Base-by-base conservation (phyloP, 192 early-diverging fungal genomes). In the Lobosporangium transversale region DNA sequence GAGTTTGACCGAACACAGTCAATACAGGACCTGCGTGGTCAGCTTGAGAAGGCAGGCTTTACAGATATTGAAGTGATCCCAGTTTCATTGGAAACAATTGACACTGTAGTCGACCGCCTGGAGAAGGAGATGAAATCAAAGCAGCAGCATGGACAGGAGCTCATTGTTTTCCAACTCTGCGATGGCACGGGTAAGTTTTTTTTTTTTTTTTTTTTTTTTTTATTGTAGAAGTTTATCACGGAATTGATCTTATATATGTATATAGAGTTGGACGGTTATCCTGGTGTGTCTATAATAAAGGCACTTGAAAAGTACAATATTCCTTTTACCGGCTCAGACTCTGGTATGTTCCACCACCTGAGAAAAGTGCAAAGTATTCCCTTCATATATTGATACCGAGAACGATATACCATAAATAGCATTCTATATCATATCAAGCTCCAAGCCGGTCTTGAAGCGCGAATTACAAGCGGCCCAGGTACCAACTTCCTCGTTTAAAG, bases 91-190 rank as follows among this genome's bases (percentile, higher is more conserved):
- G 33, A 47, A 7, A 70, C 37, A 14, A 18, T 56, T 31, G 44
- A 31, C 0, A 17, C 31, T 1, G 68, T 70, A n/a, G 58, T 44
- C 2, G 68, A 70, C 31, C 12, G 14, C 11, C 43, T 70, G 23
- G 58, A 42, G 29, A 44, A 48, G 33, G 68, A 70, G 53, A 62
- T 70, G 68, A 21, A 48, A 17, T 24, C 53, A 31, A 55, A 45
- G 24, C 27, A 24, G 18, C 27, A 40, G 17, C 37, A 23, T 12
- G 42, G 48, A 29, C 44, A 61, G 31, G 68, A 70, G 17, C 24
- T 70, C n/a, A 52, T 70, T n/a, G 68, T 70, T 45, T 62, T 70
- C 23, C 68, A 70, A 31, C 44, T 70, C n/a, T 70, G 68, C 24
- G 68, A 70, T 40, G 68, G 68, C 23, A 70, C 68, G 62, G 68